These are phyloP conservation scores for Fusarium mexicanum DNA, from an alignment of 2,329 filamentous ascomycete species.

Conservation along the genomic window DNA sequence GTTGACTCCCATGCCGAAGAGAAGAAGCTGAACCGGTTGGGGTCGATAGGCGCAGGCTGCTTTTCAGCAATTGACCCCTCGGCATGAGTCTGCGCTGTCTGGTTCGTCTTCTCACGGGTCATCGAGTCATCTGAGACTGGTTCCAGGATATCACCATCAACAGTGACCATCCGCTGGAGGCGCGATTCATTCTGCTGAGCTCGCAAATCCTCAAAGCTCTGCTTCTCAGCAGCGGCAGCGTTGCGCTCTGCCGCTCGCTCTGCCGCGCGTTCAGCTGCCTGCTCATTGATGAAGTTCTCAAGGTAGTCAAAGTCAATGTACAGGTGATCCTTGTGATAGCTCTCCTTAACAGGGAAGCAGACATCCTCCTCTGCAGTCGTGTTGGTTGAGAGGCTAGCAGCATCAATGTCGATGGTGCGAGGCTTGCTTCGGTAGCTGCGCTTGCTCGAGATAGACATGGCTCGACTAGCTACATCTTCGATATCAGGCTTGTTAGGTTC, in stretches of 20 bases:
- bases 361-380: slow-evolving; percentile 87
- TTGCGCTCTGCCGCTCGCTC: slow-evolving; percentile 59
- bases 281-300: slow-evolving; percentile 83
- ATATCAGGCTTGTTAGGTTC: slow-evolving; percentile 55
- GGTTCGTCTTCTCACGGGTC: slow-evolving; percentile 58
- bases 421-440: slow-evolving; percentile 67
- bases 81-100: slow-evolving; percentile 37
- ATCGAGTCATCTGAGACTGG: slow-evolving; percentile 58
- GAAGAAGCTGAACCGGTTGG: slow-evolving; percentile 94
- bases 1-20: slow-evolving; percentile 94
- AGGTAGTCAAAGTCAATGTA: slow-evolving; percentile 93
- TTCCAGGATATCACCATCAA: slow-evolving; percentile 67
- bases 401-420: slow-evolving; percentile 69
- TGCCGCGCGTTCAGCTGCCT: slow-evolving; percentile 56
- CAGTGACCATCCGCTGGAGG: slow-evolving; percentile 55
- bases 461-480: slow-evolving; percentile 69
- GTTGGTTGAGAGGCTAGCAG: slow-evolving; percentile 68
- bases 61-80: slow-evolving; percentile 49
- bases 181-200: slow-evolving; percentile 40
- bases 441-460: slow-evolving; percentile 75
- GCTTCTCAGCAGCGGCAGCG: slow-evolving; percentile 49
- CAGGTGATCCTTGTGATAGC: slow-evolving; percentile 74
- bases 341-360: slow-evolving; percentile 83
- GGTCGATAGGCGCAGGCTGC: slow-evolving; percentile 59
- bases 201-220: slow-evolving; percentile 49